These are phyloP conservation scores for Quercus aquifolioides DNA, from an alignment of 306 rosid genomes.

Conservation along the genomic window DNA sequence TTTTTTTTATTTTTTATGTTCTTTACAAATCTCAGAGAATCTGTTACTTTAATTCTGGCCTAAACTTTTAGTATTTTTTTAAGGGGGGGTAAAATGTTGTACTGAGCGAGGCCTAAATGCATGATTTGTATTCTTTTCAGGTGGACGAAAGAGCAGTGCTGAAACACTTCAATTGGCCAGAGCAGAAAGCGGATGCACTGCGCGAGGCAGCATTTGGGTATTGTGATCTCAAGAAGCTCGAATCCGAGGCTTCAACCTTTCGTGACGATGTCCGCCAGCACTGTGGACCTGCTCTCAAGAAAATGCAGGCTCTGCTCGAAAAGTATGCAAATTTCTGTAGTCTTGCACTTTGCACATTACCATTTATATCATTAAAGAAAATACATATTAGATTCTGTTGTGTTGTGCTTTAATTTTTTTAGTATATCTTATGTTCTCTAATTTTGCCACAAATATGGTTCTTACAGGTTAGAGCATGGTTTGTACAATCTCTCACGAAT, in stretches of 20 bases:
- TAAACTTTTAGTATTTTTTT: not conserved
- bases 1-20: not conserved
- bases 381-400: not conserved
- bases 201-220: constrained; percentile 97
- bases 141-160: constrained; percentile 99
- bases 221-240: constrained; percentile 87
- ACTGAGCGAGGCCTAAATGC: not conserved
- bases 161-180: constrained; percentile 97
- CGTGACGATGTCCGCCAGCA: constrained; percentile 79
- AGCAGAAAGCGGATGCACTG: constrained; percentile 89
- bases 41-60: not conserved
- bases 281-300: constrained; percentile 80
- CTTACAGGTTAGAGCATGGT: constrained; percentile 89
- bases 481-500: constrained; percentile 76
- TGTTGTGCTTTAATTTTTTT: not conserved
- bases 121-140: constrained; percentile 17
- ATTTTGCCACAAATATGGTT: not conserved
- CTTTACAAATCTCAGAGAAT: not conserved
- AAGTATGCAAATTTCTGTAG: constrained; percentile 44
- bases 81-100: not conserved
- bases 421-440: not conserved
- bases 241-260: constrained; percentile 73
- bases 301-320: constrained; percentile 89
- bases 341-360: not conserved
- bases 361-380: not conserved